Percentiles rank a stretch among this genome's conserved stretches.
Evolutionary conservation across 1,139 yeast species (phyloP).

Genomic region (Groenewaldozyma sp.): DNA sequence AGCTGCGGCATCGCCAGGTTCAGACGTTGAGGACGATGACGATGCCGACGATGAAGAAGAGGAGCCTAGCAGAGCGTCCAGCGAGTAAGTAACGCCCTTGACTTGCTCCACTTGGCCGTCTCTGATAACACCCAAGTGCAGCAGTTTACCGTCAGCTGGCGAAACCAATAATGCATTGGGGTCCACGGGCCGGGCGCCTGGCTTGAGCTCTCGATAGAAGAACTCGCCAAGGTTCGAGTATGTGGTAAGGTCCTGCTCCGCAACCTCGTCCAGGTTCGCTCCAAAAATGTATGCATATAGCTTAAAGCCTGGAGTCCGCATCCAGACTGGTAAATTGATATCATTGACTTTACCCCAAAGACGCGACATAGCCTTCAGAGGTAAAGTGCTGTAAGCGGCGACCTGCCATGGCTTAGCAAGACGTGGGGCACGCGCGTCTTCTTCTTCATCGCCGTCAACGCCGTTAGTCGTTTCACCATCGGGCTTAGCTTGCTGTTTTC

Average conservation of each 20-base stretch:
- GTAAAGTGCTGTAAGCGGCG: conserved; percentile 82
- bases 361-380: conserved; percentile 83
- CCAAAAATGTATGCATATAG: conserved; percentile 78
- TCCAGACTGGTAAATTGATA: conserved; percentile 77
- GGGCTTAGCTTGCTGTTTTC: conserved; percentile 16
- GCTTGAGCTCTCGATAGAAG: conserved; percentile 73
- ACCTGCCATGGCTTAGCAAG: conserved; percentile 84
- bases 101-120: conserved; percentile 87
- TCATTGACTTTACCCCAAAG: conserved; percentile 91
- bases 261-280: conserved; percentile 82
- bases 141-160: conserved; percentile 89
- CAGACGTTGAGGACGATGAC: conserved; percentile 13
- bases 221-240: conserved; percentile 82
- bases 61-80: conserved; percentile 76
- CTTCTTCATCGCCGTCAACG: conserved; percentile 13
- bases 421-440: conserved; percentile 35
- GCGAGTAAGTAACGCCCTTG: conserved; percentile 88
- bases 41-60: too few relatives aligned
- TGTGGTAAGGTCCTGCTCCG: conserved; percentile 64
- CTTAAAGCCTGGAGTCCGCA: conserved; percentile 73
- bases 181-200: conserved; percentile 74
- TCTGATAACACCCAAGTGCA: conserved; percentile 72
- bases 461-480: too few relatives aligned
- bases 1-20: conserved; percentile 40
- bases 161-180: conserved; percentile 53